phyloP scores from a whole-genome alignment of 2,329 filamentous ascomycete genomes.

The Sclerotinia nivalis region DNA sequence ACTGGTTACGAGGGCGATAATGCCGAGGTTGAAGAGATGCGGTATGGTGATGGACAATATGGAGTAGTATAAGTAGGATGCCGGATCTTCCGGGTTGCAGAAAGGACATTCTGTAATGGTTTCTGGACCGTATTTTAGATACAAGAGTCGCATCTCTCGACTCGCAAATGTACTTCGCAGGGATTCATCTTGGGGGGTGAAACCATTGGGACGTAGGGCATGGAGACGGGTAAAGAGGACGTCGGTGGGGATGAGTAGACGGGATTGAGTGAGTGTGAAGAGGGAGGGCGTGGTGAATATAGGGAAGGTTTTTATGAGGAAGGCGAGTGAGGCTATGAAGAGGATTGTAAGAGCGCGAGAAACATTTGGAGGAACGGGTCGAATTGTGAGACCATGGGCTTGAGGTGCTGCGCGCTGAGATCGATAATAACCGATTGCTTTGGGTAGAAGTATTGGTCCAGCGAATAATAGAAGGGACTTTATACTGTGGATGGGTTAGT shows the following conservation, averaged over 20 bases:
- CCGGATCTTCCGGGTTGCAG: slow-evolving; percentile 69
- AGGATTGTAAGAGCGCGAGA: slow-evolving; percentile 62
- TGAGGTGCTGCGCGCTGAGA: slow-evolving; percentile 49
- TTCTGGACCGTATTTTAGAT: slow-evolving; percentile 78
- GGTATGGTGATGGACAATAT: slow-evolving; percentile 70
- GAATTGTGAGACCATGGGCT: slow-evolving; percentile 51
- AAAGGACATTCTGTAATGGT: slow-evolving; percentile 77
- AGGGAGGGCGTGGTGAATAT: slow-evolving; percentile 75
- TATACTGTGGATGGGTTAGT: slow-evolving; percentile 41
- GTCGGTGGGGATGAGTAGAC: slow-evolving; percentile 81
- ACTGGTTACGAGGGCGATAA: slow-evolving; percentile 74
- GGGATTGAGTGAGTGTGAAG: slow-evolving; percentile 74
- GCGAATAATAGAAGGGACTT: slow-evolving; percentile 54
- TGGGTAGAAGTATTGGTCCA: slow-evolving; percentile 71
- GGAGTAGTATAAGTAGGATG: slow-evolving; percentile 77
- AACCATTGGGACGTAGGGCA: slow-evolving; percentile 51
- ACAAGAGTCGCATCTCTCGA: slow-evolving; percentile 73
- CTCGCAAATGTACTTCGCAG: slow-evolving; percentile 70
- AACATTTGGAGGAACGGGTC: slow-evolving; percentile 55
- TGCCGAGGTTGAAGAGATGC: slow-evolving; percentile 76
- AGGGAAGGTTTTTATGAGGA: slow-evolving; percentile 65
- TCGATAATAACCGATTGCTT: slow-evolving; percentile 64
- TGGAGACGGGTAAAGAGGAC: slow-evolving; percentile 78
- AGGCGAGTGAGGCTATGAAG: slow-evolving; percentile 51
- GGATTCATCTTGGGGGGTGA: slow-evolving; percentile 61